Evolutionary conservation across 78 protist species (phyloP).

Genomic region (Neovahlkampfia damariscottae): DNA sequence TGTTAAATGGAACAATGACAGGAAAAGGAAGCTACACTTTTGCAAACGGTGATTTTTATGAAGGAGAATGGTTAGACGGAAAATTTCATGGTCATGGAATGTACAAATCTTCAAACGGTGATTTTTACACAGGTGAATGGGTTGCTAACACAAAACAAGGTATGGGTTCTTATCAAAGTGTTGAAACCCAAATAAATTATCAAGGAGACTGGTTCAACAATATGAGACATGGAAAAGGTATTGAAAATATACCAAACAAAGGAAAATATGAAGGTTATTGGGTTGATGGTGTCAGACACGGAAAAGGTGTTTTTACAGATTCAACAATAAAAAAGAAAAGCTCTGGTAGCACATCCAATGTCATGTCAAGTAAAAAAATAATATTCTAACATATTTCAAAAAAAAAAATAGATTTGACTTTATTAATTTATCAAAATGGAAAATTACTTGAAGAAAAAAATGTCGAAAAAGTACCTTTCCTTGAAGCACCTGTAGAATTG

Average conservation of each 20-base stretch:
- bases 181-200: too few species aligned
- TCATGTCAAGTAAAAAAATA: too few species aligned
- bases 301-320: conserved; percentile 44
- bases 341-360: too few species aligned
- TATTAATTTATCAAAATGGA: too few species aligned
- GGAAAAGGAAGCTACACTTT: conserved; percentile 13
- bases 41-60: conserved; percentile 15
- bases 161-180: too few species aligned
- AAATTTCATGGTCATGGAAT: background rate
- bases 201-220: conserved; percentile 6
- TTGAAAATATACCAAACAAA: too few species aligned
- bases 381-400: too few species aligned
- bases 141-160: background rate
- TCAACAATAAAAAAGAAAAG: too few species aligned
- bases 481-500: too few species aligned
- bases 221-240: conserved; percentile 1
- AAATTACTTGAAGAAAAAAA: too few species aligned
- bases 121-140: conserved; percentile 8
- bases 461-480: too few species aligned
- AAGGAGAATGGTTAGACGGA: conserved; percentile 5
- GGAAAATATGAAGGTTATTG: conserved; percentile 21
- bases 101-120: conserved; percentile 1
- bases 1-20: background rate
- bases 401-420: too few species aligned
- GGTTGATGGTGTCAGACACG: conserved; percentile 31